These are phyloP conservation scores for Monosporascus sp. DNA, from an alignment of 2,329 filamentous ascomycete genomes.

Conservation along the genomic window DNA sequence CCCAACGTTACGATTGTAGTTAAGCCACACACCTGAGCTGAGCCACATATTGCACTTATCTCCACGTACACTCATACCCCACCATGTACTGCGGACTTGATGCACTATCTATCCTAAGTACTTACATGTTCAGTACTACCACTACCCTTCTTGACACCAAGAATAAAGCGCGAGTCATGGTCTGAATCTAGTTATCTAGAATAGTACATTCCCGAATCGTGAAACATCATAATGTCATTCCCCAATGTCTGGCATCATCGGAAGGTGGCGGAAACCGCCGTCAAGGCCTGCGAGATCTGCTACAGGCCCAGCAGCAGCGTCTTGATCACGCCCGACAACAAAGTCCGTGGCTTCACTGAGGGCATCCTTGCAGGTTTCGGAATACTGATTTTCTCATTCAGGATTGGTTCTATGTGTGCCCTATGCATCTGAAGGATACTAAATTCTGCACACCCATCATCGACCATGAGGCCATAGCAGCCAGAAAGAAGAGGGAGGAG, in stretches of 20 bases:
- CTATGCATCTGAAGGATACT: constrained; percentile 73
- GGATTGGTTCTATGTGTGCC: constrained; percentile 92
- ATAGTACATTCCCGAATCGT: not conserved
- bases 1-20: too few species aligned
- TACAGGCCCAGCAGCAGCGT: constrained; percentile 85
- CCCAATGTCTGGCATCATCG: constrained; percentile 81
- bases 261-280: constrained; percentile 76
- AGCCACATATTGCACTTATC: too few species aligned
- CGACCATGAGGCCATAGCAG: constrained; percentile 60
- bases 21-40: too few species aligned
- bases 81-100: too few species aligned
- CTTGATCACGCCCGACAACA: constrained; percentile 82
- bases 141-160: too few species aligned
- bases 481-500: constrained; percentile 59
- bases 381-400: constrained; percentile 16
- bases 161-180: too few species aligned
- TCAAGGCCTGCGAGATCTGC: constrained; percentile 86
- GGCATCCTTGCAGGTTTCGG: constrained; percentile 4
- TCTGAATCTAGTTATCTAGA: not conserved
- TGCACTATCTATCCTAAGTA: too few species aligned
- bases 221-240: constrained; percentile 44
- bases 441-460: constrained; percentile 74
- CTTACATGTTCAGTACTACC: too few species aligned
- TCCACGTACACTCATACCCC: too few species aligned
- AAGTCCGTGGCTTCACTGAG: constrained; percentile 47